Percentiles rank a stretch among this genome's conserved stretches.
These are phyloP conservation scores for Didymella keratinophila DNA, from an alignment of 2,329 filamentous ascomycete species.

Conservation along the genomic window DNA sequence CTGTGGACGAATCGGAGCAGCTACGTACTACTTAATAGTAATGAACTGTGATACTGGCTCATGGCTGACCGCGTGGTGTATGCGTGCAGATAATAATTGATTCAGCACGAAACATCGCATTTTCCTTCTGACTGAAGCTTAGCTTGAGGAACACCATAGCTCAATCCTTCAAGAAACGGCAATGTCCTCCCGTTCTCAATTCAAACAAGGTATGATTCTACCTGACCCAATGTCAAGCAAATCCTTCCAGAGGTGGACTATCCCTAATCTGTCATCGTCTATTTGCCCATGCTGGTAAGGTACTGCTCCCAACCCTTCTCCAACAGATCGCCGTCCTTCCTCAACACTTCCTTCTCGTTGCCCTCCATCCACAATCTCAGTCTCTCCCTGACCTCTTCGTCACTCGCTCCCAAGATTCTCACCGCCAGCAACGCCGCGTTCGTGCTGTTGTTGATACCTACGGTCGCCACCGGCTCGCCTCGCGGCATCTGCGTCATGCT, in stretches of 20 bases:
- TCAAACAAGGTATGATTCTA: background rate
- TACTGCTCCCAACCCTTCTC: constrained; percentile 66
- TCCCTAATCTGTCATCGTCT: constrained; percentile 3
- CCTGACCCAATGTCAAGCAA: background rate
- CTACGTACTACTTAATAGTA: constrained; percentile 44
- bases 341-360: constrained; percentile 69
- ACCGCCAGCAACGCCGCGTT: constrained; percentile 59
- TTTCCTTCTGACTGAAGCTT: background rate
- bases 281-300: constrained; percentile 52
- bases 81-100: background rate
- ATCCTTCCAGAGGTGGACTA: background rate
- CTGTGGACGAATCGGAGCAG: constrained; percentile 29
- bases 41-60: constrained; percentile 26
- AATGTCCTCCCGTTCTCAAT: background rate
- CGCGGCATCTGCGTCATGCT: constrained; percentile 62
- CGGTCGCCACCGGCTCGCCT: constrained; percentile 54
- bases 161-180: background rate
- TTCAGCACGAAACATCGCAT: background rate
- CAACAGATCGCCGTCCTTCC: constrained; percentile 66
- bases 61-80: background rate
- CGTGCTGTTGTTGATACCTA: constrained; percentile 57
- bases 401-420: constrained; percentile 55
- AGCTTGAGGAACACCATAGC: background rate
- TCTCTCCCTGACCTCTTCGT: constrained; percentile 63
- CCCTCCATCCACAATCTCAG: constrained; percentile 68